Evolutionary conservation across 2,329 filamentous ascomycete species (phyloP), one percentile per base, ranked within the genome.

Genomic region (Penicillium sp.): DNA sequence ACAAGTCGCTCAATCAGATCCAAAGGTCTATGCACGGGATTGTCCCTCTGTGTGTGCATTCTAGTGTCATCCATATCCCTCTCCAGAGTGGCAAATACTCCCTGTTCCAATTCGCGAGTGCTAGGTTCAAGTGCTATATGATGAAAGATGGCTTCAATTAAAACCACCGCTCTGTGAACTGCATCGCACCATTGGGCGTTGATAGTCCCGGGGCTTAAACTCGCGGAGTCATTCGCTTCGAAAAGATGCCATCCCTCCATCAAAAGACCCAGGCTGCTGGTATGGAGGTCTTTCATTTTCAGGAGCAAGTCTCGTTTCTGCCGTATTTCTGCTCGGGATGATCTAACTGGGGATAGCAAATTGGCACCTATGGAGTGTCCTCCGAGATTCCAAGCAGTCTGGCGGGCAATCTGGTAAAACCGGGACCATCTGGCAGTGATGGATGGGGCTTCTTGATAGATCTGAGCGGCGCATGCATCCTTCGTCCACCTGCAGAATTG

Each of bases 111-210:
- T 46, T 77, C 76, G 28, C 74, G 70, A 10, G 77, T 64, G 8
- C 70, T 69, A 19, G 75, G 67, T 22, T 87, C 82, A 35, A 78
- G 74, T 41, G 81, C 79, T 17, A 87, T 81, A 58, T 88, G 85
- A 26, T 78, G 79, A 6, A 95, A 77, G 19, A 97, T 84, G 61
- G 85, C 86, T 61, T 94, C 87, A 78, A 97, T 94, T 28, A 96
- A 72, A 21, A 83, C 81, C 39, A 96, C 84, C 58, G 86, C 94
- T 49, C 84, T 81, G 57, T 87, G 84, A 19, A 96, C 81, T 10
- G 86, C 81, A 32, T 80, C 81, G 66, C 89, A 93, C 82, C 82
- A 85, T 53, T 79, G 74, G 21, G 76, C 68, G 24, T 32, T 63
- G 63, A 40, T 73, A 61, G 21, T 42, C 29, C 28, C 63, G 47